Conservation (phyloP, 2,329 filamentous ascomycete species). For the Phyllosticta citribraziliensis region DNA sequence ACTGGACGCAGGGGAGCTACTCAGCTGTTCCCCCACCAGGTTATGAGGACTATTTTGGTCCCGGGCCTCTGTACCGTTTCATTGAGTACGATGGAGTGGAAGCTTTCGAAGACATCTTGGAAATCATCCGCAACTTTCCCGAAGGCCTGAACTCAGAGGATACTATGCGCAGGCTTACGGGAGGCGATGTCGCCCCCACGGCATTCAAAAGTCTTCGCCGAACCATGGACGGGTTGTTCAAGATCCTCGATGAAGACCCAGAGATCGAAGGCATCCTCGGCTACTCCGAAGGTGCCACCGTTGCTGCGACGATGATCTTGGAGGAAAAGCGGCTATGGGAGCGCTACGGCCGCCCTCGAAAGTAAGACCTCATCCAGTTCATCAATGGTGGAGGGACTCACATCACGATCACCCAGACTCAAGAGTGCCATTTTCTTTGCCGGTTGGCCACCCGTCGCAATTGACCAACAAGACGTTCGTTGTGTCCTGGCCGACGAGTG, state of each 20-base stretch:
- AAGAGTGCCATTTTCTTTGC: slow-evolving; percentile 42
- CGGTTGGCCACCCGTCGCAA: slow-evolving; percentile 34
- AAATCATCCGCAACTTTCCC: slow-evolving; percentile 46
- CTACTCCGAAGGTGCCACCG: slow-evolving; percentile 51
- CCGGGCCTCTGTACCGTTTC: slow-evolving; percentile 46
- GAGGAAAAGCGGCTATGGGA: slow-evolving; percentile 32
- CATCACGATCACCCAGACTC: neutral
- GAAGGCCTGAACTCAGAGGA: slow-evolving; percentile 45
- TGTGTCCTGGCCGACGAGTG: slow-evolving; percentile 32
- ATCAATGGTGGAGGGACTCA: neutral
- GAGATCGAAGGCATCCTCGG: slow-evolving; percentile 41
- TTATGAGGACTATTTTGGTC: slow-evolving; percentile 49
- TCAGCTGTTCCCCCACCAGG: slow-evolving; percentile 42
- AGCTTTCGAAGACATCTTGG: slow-evolving; percentile 37
- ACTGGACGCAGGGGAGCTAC: slow-evolving; percentile 36
- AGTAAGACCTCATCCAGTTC: neutral
- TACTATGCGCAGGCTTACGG: slow-evolving; percentile 44
- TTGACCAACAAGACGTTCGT: slow-evolving; percentile 17
- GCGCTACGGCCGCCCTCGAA: neutral
- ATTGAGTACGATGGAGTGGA: slow-evolving; percentile 34
- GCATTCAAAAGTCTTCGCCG: slow-evolving; percentile 15
- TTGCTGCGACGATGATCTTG: slow-evolving; percentile 43
- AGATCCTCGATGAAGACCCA: slow-evolving; percentile 37
- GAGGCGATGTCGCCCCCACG: slow-evolving; percentile 25
- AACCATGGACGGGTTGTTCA: slow-evolving; percentile 27